Percentiles rank a stretch among this genome's conserved stretches.
Evolutionary conservation across 108 stramenopile species (phyloP).

Genomic region (Cyclotella cryptica): DNA sequence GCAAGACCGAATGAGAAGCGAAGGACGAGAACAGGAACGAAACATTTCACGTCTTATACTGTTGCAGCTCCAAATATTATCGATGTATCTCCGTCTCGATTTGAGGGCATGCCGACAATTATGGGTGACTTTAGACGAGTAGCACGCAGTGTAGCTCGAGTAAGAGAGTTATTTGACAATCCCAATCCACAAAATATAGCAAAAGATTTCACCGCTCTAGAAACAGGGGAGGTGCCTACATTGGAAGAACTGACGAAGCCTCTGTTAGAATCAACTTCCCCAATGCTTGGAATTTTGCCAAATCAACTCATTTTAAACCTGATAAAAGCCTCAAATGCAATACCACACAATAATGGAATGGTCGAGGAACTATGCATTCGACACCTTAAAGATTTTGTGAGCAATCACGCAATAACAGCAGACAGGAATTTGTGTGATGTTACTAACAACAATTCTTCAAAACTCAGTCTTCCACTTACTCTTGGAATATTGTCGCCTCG

Average conservation of each 20-base stretch:
- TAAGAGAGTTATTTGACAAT: slow-evolving; percentile 39
- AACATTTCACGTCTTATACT: slow-evolving; percentile 26
- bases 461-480: slow-evolving; percentile 52
- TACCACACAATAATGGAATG: slow-evolving; percentile 14
- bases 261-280: slow-evolving; percentile 26
- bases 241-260: slow-evolving; percentile 51
- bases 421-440: slow-evolving; percentile 66
- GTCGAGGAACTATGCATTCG: slow-evolving; percentile 44
- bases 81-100: slow-evolving; percentile 44
- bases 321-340: slow-evolving; percentile 24
- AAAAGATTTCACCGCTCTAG: slow-evolving; percentile 13
- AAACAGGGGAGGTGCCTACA: slow-evolving; percentile 53
- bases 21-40: slow-evolving; percentile 20
- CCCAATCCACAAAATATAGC: slow-evolving; percentile 18
- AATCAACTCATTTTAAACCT: slow-evolving; percentile 22
- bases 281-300: slow-evolving; percentile 38
- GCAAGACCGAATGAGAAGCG: slow-evolving; percentile 56
- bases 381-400: slow-evolving; percentile 56
- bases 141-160: slow-evolving; percentile 41
- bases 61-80: slow-evolving; percentile 2
- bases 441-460: slow-evolving; percentile 60
- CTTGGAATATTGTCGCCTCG: slow-evolving; percentile 67
- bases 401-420: slow-evolving; percentile 56
- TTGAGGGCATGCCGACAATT: slow-evolving; percentile 60
- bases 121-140: slow-evolving; percentile 79